Evolutionary conservation across 495 filamentous ascomycete species (phyloP), one percentile per base, ranked within the genome.

Genomic region (Xeromyces bisporus): DNA sequence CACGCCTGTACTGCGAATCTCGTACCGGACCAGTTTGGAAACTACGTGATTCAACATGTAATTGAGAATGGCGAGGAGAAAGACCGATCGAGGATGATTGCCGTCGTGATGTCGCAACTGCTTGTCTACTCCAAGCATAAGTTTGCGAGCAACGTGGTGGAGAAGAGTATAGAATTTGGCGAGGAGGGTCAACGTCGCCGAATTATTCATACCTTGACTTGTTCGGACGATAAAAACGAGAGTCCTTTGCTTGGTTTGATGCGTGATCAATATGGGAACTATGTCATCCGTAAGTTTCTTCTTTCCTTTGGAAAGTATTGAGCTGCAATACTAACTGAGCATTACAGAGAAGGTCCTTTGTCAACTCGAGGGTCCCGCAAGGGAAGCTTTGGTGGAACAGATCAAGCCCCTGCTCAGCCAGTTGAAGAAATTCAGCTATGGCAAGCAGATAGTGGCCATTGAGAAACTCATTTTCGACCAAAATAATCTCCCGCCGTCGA

Each of bases 141-240:
- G 48, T 93, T 85, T 45, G 89, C 91, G 3, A 93, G 83, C 41
- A 94, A 97, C 42, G 89, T 97, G 3, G 91, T 97, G 1, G 89
- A 97, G 56, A 92, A 86, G 60, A 89, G 83, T 41, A 81, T 97
- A 29, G 60, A 75, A 33, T 71, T 69, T 39, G 84, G 80, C 7
- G 73, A 67, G 1, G 57, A 68, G 12, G 66, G 76, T 28, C 73
- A 92, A 44, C 72, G 76, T 28, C 66, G 56, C 11, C 64, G 67
- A 23, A 91, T 97, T 41, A 69, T 87, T 34, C 56, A 58, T 13
- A 69, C 64, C 18, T 54, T 93, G 11, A 75, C 69, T 2, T 61
- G 63, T 7, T 35, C 56, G 9, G 66, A 70, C 26, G 65, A 73
- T 2, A 68, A 76, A 14, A 75, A 75, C 7, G 73, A 77, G 31